Base-by-base conservation (phyloP, 306 rosid species). In the Malus asiatica region DNA sequence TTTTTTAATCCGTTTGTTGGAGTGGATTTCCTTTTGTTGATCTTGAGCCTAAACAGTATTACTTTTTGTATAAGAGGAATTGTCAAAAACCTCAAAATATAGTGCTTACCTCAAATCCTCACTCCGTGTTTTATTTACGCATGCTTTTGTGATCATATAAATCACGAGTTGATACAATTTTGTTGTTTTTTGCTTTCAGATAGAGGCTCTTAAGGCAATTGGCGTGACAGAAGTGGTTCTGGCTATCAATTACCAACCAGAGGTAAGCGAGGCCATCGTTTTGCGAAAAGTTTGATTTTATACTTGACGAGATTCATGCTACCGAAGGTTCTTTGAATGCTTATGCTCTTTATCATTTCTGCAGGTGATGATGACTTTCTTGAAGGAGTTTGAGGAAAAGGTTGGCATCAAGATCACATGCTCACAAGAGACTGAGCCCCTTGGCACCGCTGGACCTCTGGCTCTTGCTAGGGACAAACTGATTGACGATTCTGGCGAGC, bases 211-310 rank as follows among this genome's bases (percentile, higher is more conserved):
- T 20, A 90, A 96, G 90, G 93, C 96, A 71, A 76, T 87, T 78
- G 99, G 99, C 71, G 99, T 96, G 75, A 83, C 51, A 62, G 99
- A 96, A 86, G 99, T 96, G 80, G 97, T 96, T 80, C 79, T 96
- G 76, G 99, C 99, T 67, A 96, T 96, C 89, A 96, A 96, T 85
- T 96, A 96, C 83, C 99, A 96, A 86, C 99, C 99, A 78, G 98
- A 96, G 97, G 98, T 93, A 87, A 76, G 61, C 59, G 35, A 65
- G 9, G 19, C 52, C 65, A 61, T 70, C 19, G 66, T 58, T 58
- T 23, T 48, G 73, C 30, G 14, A 8, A 20, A 15, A 25, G 42
- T 61, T 80, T 80, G 71, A 42, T 48, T 77, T 80, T 60, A 73
- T 66, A n/a, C 48, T 77, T 29, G 66, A 38, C 48, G 73, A 74